Conservation (phyloP, 2,329 filamentous ascomycete genomes). For the Fusarium anthophilum region DNA sequence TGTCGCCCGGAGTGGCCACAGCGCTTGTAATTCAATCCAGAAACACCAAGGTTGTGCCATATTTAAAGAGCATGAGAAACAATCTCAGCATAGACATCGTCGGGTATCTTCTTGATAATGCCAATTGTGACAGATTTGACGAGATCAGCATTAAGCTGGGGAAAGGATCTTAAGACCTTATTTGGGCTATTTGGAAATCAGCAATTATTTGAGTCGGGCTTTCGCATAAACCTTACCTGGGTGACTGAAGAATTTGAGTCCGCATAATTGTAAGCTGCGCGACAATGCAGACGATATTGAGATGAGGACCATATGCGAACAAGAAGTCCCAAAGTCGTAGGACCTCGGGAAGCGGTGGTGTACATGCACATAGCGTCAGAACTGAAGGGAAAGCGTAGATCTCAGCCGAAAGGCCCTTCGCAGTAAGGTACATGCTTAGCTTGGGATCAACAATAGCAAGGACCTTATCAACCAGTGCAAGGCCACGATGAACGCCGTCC, state of each 20-base stretch:
- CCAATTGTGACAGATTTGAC: slow-evolving; percentile 87
- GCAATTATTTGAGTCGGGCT: neutral
- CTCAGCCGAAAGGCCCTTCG: slow-evolving; percentile 89
- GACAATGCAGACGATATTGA: slow-evolving; percentile 97
- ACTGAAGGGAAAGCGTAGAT: slow-evolving; percentile 98
- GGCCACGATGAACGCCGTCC: slow-evolving; percentile 94
- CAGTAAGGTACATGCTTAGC: slow-evolving; percentile 82
- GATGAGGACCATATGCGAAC: slow-evolving; percentile 92
- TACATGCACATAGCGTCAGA: slow-evolving; percentile 93
- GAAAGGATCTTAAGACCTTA: slow-evolving; percentile 88
- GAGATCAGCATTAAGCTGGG: slow-evolving; percentile 81
- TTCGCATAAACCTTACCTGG: slow-evolving; percentile 67
- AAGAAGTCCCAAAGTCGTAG: slow-evolving; percentile 95
- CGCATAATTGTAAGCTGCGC: slow-evolving; percentile 91
- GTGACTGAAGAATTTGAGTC: slow-evolving; percentile 82
- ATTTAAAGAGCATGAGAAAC: slow-evolving; percentile 80
- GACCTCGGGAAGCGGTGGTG: slow-evolving; percentile 92
- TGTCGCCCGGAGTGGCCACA: neutral
- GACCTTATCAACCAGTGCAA: slow-evolving; percentile 91
- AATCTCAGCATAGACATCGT: slow-evolving; percentile 90
- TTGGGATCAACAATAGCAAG: slow-evolving; percentile 91
- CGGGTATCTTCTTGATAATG: slow-evolving; percentile 88
- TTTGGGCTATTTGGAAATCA: slow-evolving; percentile 75
- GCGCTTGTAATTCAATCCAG: neutral
- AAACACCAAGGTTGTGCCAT: neutral